Evolutionary conservation across 2,329 filamentous ascomycete species (phyloP).

Genomic region (Monilinia polystroma): DNA sequence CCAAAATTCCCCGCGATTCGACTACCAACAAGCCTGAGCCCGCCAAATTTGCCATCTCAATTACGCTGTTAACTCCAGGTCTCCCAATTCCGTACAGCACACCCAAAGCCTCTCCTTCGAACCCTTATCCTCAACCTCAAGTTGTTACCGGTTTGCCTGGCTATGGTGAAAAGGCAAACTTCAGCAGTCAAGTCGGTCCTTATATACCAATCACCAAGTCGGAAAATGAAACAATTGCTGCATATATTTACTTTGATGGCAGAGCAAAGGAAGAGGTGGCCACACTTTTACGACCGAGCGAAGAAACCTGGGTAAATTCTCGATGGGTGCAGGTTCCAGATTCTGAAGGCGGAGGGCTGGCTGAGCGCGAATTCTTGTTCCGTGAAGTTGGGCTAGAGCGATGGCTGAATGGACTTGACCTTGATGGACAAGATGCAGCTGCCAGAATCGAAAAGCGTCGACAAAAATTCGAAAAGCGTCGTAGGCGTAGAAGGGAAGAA

Average conservation of each 20-base stretch:
- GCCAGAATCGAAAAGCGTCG: conserved; percentile 87
- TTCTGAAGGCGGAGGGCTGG: conserved; percentile 86
- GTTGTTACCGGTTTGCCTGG: conserved; percentile 71
- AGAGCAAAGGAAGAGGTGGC: conserved; percentile 95
- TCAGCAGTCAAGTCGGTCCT: conserved; percentile 63
- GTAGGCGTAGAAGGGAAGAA: conserved; percentile 59
- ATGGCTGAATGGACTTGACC: conserved; percentile 93
- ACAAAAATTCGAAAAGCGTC: conserved; percentile 71
- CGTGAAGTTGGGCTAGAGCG: conserved; percentile 93
- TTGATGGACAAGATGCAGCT: conserved; percentile 89
- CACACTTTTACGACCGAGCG: conserved; percentile 83
- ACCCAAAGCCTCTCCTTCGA: conserved; percentile 72
- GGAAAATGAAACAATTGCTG: conserved; percentile 94
- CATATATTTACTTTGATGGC: conserved; percentile 98
- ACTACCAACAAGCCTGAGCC: conserved; percentile 77
- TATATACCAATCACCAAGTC: conserved; percentile 92
- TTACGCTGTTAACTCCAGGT: conserved; percentile 86
- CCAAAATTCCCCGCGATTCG: conserved; percentile 66
- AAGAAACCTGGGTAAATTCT: conserved; percentile 99
- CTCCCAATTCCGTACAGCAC: conserved; percentile 90
- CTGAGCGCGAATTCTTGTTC: conserved; percentile 95
- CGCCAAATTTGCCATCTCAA: conserved; percentile 96
- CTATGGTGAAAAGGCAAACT: conserved; percentile 52
- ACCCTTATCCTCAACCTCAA: conserved; percentile 79
- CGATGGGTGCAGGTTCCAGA: conserved; percentile 95